Base-by-base conservation (phyloP, 2,329 filamentous ascomycete genomes). In the Verticillium albo-atrum region DNA sequence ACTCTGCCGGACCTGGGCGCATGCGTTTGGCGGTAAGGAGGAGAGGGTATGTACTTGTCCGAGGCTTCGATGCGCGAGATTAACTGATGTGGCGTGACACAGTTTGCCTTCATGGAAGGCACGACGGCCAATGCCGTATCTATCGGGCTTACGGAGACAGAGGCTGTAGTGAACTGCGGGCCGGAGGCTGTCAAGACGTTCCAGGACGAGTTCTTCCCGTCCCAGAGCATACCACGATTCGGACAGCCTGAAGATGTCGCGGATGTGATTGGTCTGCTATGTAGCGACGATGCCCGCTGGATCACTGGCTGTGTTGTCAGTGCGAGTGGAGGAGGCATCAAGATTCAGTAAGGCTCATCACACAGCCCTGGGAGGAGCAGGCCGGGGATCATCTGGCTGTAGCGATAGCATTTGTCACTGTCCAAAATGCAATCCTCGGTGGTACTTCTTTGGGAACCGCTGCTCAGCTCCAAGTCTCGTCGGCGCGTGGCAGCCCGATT, bases 211-310 rank as follows among this genome's bases (percentile, higher is more conserved):
- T 72, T 74, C 56, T 70, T 73, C 32, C 68, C 71, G 0, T 27
- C 64, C n/a, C 72, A 74, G 59, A 71, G 69, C 30, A 67, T 71
- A 1, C 71, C 71, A 0, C 64, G 67, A 0, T 66, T 73, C 50
- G 72, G 71, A 6, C 69, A 74, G 54, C 70, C 71, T 0, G 68
- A 74, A 4, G 73, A 75, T 17, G 69, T 75, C 15, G 73, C 73
- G 3, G 70, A 72, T 63, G 71, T 71, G 1, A 68, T 74, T 9
- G 70, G 72, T 0, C 62, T 75, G 25, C 59, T 75, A 6, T 73
- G 71, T n/a, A 65, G 71, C 1, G 57, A 63, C 0, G 71, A 72
- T 58, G 70, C 68, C 0, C 62, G 72, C 56, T 75, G 73, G 73
- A 72, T 74, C 15, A 75, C 73, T 0, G 72, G 73, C 0, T 68